Evolutionary conservation across 208 protist genomes (phyloP).

Genomic region (Trichomonas tenax): DNA sequence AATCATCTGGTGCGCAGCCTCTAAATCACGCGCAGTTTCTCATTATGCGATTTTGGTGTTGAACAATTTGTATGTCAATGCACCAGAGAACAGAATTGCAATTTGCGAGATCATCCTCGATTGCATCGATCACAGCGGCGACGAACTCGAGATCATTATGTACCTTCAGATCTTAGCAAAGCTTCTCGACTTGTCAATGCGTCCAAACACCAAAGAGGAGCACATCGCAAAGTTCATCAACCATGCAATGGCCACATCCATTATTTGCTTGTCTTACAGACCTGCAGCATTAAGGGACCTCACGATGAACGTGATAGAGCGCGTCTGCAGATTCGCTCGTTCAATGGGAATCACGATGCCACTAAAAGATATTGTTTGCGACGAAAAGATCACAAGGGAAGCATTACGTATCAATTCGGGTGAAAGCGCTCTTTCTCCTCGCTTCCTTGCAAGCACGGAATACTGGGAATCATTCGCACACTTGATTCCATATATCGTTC

Average conservation of each 20-base stretch:
- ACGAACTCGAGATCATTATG: not conserved
- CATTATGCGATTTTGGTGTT: not conserved
- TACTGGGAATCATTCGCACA: not conserved
- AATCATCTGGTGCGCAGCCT: not conserved
- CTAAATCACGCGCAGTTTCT: not conserved
- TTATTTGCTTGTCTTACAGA: not conserved
- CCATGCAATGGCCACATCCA: not conserved
- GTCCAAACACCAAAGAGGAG: not conserved
- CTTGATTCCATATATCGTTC: not conserved
- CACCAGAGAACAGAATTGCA: not conserved
- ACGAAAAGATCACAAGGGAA: not conserved
- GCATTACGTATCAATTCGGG: not conserved
- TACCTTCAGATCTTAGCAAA: not conserved
- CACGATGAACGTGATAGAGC: not conserved
- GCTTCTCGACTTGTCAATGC: not conserved
- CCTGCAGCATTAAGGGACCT: not conserved
- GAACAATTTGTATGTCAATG: not conserved
- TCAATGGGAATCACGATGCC: not conserved
- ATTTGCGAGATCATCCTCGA: not conserved
- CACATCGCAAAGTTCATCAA: not conserved
- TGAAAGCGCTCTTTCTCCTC: not conserved
- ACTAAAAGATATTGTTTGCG: not conserved
- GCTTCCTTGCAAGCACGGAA: not conserved
- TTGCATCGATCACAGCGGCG: not conserved
- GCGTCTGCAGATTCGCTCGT: not conserved